Evolutionary conservation across 768 basidiomycete species (phyloP).

Genomic region (Tylopilus intermedius): DNA sequence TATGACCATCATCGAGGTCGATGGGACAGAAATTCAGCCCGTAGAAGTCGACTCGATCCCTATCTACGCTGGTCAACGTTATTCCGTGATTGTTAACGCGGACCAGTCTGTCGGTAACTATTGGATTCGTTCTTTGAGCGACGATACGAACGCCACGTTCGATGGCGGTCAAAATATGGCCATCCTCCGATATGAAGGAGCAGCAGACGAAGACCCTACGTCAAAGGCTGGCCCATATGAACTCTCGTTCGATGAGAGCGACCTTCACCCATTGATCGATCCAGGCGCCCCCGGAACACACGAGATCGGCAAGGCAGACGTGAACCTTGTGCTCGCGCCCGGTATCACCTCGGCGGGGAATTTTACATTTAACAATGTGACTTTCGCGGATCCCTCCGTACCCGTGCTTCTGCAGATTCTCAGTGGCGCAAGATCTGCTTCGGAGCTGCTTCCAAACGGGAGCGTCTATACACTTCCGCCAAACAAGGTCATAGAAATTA

Average conservation of each 20-base stretch:
- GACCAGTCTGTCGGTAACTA: background rate
- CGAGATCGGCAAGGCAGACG: conserved; percentile 36
- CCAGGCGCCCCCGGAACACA: conserved; percentile 38
- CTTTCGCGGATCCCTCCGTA: conserved; percentile 36
- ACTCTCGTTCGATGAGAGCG: conserved; percentile 34
- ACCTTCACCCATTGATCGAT: conserved; percentile 34
- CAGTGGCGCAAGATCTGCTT: conserved; percentile 42
- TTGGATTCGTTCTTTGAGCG: background rate
- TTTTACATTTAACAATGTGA: conserved; percentile 23
- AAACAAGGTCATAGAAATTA: conserved; percentile 43
- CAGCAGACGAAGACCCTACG: conserved; percentile 39
- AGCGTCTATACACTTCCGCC: conserved; percentile 42
- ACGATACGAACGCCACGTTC: conserved; percentile 23
- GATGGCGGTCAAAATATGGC: conserved; percentile 41
- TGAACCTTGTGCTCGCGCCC: conserved; percentile 26
- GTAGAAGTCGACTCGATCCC: conserved; percentile 1
- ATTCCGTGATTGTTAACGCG: conserved; percentile 1
- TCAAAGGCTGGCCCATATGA: conserved; percentile 31
- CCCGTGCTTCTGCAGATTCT: conserved; percentile 33
- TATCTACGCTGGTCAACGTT: background rate
- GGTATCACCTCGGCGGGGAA: background rate
- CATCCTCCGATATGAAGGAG: conserved; percentile 48
- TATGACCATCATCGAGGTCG: conserved; percentile 6
- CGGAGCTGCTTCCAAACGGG: conserved; percentile 45
- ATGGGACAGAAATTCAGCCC: background rate